Base-by-base conservation (phyloP, 371 early-diverging fungal species). In the Mortierella sp. region DNA sequence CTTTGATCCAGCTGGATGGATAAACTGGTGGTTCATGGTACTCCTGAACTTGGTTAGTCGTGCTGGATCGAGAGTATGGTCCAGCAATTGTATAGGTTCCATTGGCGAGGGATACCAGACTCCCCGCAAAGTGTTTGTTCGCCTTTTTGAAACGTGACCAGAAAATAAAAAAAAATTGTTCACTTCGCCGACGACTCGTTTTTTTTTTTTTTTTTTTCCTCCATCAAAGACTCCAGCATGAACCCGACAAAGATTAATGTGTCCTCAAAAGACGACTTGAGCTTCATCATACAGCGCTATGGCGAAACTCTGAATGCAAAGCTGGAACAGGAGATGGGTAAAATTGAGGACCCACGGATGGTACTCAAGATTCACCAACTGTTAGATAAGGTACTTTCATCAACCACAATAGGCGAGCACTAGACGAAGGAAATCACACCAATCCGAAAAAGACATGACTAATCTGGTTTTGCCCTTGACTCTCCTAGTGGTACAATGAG, bases 231-330 rank as follows among this genome's bases (percentile, higher is more conserved):
- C 14, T 14, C 52, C 37, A 11, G 9, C 19, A 72, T 79, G 70
- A 74, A 79, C 29, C 72, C 73, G 58, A 70, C 80, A 73, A 79
- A 79, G 70, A 79, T 79, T 66, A 69, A 73, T 45, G 80, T 79
- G 19, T 73, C 74, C 16, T 72, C 80, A 7, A 79, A 79, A 55
- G 74, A 66, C 28, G 80, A 79, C 68, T 70, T 79, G 44, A 60
- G 69, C 30, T 73, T 60, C 70, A 65, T 79, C 45, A 58, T 62
- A 11, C 44, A 70, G 53, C 59, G 65, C 56, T 79, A 70, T 73
- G 70, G 70, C 28, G 62, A 61, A 19, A 45, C 57, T 1, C 70
- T 72, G 50, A 57, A 59, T 14, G 66, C 62, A 6, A 56, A 30
- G 16, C 60, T 79, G 14, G 66, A 65, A 16, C 30, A 66, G 60